Conservation (phyloP, 1,284 basidiomycete species). For the Cerioporus squamosus region DNA sequence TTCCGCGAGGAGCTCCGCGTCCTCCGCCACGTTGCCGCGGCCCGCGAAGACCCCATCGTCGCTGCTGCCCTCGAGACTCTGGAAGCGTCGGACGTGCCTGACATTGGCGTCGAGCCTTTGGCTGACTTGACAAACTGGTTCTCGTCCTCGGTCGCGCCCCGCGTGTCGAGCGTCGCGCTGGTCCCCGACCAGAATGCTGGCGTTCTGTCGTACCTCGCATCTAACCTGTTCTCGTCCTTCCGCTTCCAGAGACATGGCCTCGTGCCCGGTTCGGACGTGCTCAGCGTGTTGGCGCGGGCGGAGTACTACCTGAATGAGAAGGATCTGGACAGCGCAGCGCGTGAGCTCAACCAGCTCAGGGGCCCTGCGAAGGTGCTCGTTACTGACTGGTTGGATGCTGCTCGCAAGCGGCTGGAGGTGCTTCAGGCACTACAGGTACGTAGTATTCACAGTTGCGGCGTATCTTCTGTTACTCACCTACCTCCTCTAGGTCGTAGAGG, state of each 20-base stretch:
- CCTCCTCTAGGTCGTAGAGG: conserved; percentile 69
- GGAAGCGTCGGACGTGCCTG: conserved; percentile 76
- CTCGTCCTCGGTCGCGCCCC: conserved; percentile 81
- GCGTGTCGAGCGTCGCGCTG: conserved; percentile 86
- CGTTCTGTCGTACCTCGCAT: conserved; percentile 87
- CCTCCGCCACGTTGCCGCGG: conserved; percentile 74
- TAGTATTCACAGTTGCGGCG: not conserved
- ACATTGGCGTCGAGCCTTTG: conserved; percentile 89
- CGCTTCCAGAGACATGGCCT: conserved; percentile 81
- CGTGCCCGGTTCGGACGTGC: conserved; percentile 81
- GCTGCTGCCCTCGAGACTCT: conserved; percentile 72
- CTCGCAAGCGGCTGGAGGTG: conserved; percentile 88
- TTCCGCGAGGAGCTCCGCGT: conserved; percentile 92
- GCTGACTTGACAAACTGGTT: conserved; percentile 93
- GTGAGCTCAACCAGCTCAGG: conserved; percentile 90
- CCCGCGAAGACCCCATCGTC: conserved; percentile 73
- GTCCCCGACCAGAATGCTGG: conserved; percentile 91
- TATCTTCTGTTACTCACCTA: not conserved
- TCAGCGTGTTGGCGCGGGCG: conserved; percentile 88
- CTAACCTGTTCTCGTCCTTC: conserved; percentile 75
- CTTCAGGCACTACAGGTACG: conserved; percentile 90
- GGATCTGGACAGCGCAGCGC: conserved; percentile 89
- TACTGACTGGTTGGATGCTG: conserved; percentile 92
- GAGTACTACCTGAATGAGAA: conserved; percentile 91
- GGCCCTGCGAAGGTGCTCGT: conserved; percentile 87